Evolutionary conservation across 345 rosid genomes (phyloP).

Genomic region (Syzygium jambos): DNA sequence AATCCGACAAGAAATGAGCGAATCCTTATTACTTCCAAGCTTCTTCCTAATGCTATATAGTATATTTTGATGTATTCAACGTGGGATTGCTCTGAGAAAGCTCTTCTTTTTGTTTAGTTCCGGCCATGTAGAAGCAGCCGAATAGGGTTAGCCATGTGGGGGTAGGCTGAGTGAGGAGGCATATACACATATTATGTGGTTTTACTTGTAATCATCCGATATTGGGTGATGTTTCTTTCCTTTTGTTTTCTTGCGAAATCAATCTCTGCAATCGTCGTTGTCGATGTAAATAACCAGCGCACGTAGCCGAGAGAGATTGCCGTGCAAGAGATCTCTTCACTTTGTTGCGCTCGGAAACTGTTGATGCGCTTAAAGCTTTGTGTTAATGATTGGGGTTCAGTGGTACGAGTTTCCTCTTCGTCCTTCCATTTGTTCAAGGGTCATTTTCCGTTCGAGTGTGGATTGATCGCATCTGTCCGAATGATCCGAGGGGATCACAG

Average conservation of each 20-base stretch:
- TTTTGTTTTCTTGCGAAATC: background rate
- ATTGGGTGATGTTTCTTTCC: background rate
- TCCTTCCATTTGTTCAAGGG: background rate
- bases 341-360: background rate
- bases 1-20: slow-evolving; percentile 16
- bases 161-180: background rate
- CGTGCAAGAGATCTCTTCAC: background rate
- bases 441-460: background rate
- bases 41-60: background rate
- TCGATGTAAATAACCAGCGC: background rate
- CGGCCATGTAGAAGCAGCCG: background rate
- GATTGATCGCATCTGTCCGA: background rate
- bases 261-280: background rate
- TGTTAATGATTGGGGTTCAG: background rate
- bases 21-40: background rate
- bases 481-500: background rate
- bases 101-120: background rate
- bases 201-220: background rate
- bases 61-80: background rate
- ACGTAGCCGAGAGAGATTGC: background rate
- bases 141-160: background rate
- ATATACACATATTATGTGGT: background rate
- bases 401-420: background rate
- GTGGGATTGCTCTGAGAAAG: background rate
- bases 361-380: background rate